Conservation (phyloP, 805 yeast species). For the Metschnikowia reukaufii region DNA sequence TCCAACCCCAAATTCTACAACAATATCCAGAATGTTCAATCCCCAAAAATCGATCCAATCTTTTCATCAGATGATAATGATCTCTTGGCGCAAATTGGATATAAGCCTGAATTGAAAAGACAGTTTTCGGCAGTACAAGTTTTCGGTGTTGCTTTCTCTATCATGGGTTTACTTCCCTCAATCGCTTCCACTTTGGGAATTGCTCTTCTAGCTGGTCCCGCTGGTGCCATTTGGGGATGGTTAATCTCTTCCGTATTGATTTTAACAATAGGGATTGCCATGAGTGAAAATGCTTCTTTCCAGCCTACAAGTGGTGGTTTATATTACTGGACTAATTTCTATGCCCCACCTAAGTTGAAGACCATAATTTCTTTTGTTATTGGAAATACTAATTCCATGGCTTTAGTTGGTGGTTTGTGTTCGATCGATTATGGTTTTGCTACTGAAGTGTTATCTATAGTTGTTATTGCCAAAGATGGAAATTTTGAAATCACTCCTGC, state of each 20-base stretch:
- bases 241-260: conserved; percentile 55
- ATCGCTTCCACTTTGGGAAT: conserved; percentile 55
- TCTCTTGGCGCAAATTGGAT: conserved; percentile 58
- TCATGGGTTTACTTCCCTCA: conserved; percentile 70
- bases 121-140: conserved; percentile 61
- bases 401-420: conserved; percentile 64
- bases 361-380: conserved; percentile 40
- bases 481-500: conserved; percentile 53
- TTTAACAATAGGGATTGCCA: conserved; percentile 55
- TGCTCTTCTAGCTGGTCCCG: conserved; percentile 64
- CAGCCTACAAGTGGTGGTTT: conserved; percentile 78
- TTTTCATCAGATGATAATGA: conserved; percentile 24
- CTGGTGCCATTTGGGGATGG: conserved; percentile 76
- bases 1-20: conserved; percentile 28
- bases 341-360: conserved; percentile 49
- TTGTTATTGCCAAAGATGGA: conserved; percentile 54
- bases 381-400: conserved; percentile 68
- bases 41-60: conserved; percentile 22
- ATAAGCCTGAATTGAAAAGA: conserved; percentile 66
- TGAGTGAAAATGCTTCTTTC: conserved; percentile 67
- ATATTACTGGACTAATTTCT: conserved; percentile 65
- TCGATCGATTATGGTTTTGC: conserved; percentile 72
- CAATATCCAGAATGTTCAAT: conserved; percentile 32
- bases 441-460: conserved; percentile 56
- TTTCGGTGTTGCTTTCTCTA: conserved; percentile 69